Base-by-base conservation (phyloP, 108 stramenopile genomes). In the Cyclotella cryptica region DNA sequence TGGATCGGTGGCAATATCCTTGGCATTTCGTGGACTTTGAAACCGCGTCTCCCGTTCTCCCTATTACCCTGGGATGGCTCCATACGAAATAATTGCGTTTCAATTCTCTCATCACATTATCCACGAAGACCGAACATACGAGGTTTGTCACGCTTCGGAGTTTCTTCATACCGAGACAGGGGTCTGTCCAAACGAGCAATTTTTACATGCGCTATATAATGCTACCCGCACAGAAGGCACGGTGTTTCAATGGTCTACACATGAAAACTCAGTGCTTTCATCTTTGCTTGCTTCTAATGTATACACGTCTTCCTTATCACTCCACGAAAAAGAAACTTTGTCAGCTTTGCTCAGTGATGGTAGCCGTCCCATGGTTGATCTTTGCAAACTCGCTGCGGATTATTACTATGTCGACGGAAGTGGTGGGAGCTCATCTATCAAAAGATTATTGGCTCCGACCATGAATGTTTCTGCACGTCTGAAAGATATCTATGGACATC, bases 11-110 rank as follows among this genome's bases (percentile, higher is more conserved):
- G 86, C 53, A 63, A 35, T 87, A 82, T 74, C 86, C 86, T 47
- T 70, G 69, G 28, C 86, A 87, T 74, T 84, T 87, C 60, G 78
- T 87, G 4, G 86, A 87, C 47, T 87, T 87, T 59, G 86, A 87
- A 62, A 87, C 86, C n/a, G 41, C 72, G 18, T 46, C 71, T 19
- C 80, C 86, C 1, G 72, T 77, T 3, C 60, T 87, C 47, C 86
- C 13, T 84, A 74, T 49, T 83, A 78, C 47, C 42, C 61, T n/a
- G 78, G 69, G 24, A 78, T 72, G 77, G 53, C 71, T 35, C 86
- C 86, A 8, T 87, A 81, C 43, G 80, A 84, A 18, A 41, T 85
- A 6, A 10, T 83, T 59, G 80, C 84, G 5, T 87, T 85, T 59
- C 86, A 87, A 43, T 87, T 87, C 42, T 85, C 84, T 24, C 86